Conservation (phyloP, 2,329 filamentous ascomycete genomes). For the Botrytis pseudocinerea region DNA sequence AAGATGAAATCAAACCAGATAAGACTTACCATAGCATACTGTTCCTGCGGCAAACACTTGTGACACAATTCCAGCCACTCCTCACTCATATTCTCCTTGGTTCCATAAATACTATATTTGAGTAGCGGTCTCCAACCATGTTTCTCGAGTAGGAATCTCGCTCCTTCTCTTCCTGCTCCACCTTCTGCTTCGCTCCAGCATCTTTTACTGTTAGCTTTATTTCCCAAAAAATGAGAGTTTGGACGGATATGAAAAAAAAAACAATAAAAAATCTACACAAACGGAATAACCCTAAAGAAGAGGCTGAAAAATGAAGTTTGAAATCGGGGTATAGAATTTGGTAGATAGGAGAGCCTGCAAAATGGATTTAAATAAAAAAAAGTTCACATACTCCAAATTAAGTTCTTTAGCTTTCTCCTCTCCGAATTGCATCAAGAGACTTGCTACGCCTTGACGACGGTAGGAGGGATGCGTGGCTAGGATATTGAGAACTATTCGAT, state of each 20-base stretch:
- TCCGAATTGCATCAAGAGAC: slow-evolving; percentile 1
- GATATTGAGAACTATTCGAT: slow-evolving; percentile 2
- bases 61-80: slow-evolving; percentile 6
- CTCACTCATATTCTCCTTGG: slow-evolving; percentile 4
- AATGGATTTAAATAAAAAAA: no score
- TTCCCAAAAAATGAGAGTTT: no score
- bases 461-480: slow-evolving; percentile 10
- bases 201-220: background rate
- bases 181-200: slow-evolving; percentile 6
- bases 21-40: background rate
- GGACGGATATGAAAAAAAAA: no score
- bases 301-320: background rate
- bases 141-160: slow-evolving; percentile 15
- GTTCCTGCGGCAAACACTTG: slow-evolving; percentile 4
- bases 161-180: background rate
- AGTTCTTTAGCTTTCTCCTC: slow-evolving; percentile 10
- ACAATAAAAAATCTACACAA: background rate
- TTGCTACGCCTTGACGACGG: background rate
- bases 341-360: no score
- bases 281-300: background rate
- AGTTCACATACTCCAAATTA: background rate
- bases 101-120: slow-evolving; percentile 8
- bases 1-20: no score
- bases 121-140: slow-evolving; percentile 1
- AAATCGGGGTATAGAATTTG: background rate